A percentile compares a stretch with the other conserved stretches of the same genome.
These are phyloP conservation scores for Solanum hybrid DNA, from an alignment of 305 asterid genomes.

Conservation along the genomic window DNA sequence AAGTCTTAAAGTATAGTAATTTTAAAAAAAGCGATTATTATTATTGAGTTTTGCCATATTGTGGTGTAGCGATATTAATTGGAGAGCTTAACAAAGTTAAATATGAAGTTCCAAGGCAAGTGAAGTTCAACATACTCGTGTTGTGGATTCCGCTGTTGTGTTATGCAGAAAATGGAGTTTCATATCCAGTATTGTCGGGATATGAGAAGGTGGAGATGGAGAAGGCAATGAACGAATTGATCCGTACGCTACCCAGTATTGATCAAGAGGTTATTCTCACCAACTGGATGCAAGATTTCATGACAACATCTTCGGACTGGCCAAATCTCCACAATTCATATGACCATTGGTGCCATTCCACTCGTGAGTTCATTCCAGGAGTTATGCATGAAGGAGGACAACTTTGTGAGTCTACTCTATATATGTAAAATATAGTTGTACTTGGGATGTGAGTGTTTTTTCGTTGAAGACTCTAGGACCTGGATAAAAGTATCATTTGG, in stretches of 20 bases:
- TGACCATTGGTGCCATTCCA: constrained; percentile 18
- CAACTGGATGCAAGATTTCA: constrained; percentile 23
- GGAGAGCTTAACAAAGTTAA: constrained; percentile 9
- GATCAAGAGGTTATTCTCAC: constrained; percentile 22
- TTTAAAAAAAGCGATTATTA: not conserved
- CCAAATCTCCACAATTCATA: constrained; percentile 21
- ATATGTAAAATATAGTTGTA: not conserved
- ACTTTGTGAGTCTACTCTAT: not conserved
- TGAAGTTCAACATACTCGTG: constrained; percentile 16
- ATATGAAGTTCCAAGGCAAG: constrained; percentile 3
- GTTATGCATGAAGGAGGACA: not conserved
- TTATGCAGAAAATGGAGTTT: constrained; percentile 20
- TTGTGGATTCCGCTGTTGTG: constrained; percentile 22
- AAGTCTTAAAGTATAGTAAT: not conserved
- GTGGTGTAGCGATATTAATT: constrained; percentile 7
- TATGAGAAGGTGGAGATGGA: constrained; percentile 24
- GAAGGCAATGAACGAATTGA: constrained; percentile 12
- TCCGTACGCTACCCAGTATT: constrained; percentile 9
- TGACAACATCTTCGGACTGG: constrained; percentile 19
- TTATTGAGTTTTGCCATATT: not conserved
- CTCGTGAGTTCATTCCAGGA: constrained; percentile 10
- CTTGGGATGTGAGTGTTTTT: not conserved
- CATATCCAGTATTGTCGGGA: constrained; percentile 14
- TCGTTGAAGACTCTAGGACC: not conserved
- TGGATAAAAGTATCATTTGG: not conserved